Base-by-base conservation (phyloP, 2,329 filamentous ascomycete species). In the Coniochaeta hoffmannii region DNA sequence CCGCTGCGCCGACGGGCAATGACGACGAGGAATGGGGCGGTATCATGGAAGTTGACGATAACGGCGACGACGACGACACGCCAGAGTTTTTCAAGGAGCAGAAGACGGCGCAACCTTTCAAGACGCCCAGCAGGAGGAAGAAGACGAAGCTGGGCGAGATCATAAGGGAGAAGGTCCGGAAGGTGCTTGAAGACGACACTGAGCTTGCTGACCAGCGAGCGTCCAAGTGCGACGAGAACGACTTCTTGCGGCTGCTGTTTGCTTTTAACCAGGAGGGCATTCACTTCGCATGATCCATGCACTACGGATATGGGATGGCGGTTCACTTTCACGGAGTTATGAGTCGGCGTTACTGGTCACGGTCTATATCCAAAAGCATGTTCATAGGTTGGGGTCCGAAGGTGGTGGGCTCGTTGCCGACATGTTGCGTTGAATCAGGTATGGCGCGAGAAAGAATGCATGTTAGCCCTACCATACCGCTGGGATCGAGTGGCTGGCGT, bases 181-280 rank as follows among this genome's bases (percentile, higher is more conserved):
- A 87, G 67, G 90, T 97, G 19, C 77, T 97, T 19, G 87, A 93
- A 66, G 83, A 87, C 60, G 85, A 87, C 56, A 96, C 92, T 0
- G 81, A 85, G 50, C 76, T 97, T 54, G 87, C 86, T 3, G 90
- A 96, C 58, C 90, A 88, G 74, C 79, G 93, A 61, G 83, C 92
- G 11, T 81, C 90, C 58, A 86, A 94, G 76, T 95, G 91, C 66
- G 91, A 97, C 66, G 90, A 97, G 73, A 92, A 88, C 53, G 92
- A 96, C 65, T 97, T 97, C 67, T 73, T 99, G 68, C 86, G 86
- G 63, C 71, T 97, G 61, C 72, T 51, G 4, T 31, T 17, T 31
- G 63, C 63, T 50, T 96, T 97, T 71, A 96, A 97, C 68, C 83
- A 90, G 61, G 90, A 96, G 68, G 90, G 90, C 28, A 93, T 97